A percentile compares a stretch with the other conserved stretches of the same genome.
Evolutionary conservation across 495 filamentous ascomycete genomes (phyloP).

Genomic region (Podospora pseudoanserina): DNA sequence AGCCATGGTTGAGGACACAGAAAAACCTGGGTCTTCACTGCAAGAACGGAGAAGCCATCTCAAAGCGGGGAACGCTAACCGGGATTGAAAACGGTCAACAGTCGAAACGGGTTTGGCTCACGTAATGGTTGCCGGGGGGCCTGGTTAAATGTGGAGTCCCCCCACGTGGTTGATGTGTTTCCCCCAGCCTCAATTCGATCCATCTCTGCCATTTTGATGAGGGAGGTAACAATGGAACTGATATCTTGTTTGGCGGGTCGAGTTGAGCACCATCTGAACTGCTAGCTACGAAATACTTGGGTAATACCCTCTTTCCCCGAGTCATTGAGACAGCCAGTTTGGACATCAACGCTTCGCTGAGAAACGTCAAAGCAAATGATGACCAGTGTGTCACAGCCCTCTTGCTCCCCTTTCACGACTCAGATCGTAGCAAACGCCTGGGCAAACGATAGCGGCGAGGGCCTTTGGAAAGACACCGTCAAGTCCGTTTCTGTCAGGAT

Average conservation of each 20-base stretch:
- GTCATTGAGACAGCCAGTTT: background rate
- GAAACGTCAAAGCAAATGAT: no score
- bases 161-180: background rate
- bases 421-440: background rate
- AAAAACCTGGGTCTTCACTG: constrained; percentile 7
- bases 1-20: constrained; percentile 6
- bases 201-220: background rate
- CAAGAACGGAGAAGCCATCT: background rate
- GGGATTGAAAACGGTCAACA: background rate
- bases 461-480: background rate
- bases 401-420: constrained; percentile 1
- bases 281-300: background rate
- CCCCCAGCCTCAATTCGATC: background rate
- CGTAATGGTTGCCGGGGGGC: background rate
- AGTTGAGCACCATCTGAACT: no score
- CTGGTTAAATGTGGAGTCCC: background rate
- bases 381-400: background rate
- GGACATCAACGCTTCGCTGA: background rate
- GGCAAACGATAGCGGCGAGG: background rate
- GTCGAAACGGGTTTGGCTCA: background rate
- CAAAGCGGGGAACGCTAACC: background rate
- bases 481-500: background rate
- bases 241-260: background rate
- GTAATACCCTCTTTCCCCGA: background rate
- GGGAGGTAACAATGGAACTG: background rate